Base-by-base conservation (phyloP, 176 grass and related monocot species). In the Otatea glauca region DNA sequence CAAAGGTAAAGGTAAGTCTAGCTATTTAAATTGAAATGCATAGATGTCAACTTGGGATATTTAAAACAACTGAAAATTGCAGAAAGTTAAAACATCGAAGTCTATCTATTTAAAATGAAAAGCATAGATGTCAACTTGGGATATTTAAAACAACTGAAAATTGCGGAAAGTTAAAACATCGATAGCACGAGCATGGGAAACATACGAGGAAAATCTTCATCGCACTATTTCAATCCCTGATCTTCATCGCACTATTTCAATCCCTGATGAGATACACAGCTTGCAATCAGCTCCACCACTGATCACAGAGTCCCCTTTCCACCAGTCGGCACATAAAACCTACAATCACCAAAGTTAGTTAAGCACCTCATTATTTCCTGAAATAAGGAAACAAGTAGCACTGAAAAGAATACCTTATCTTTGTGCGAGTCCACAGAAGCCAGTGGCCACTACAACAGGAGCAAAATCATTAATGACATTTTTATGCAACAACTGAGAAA, bases 281-380 rank as follows among this genome's bases (percentile, higher is more conserved):
- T 98, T 98, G 39, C 93, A 93, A 90, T 98, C 96, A 88, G 91
- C 91, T 87, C 93, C 96, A n/a, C 96, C 96, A 86, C 96, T 98
- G 65, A 92, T 86, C 27, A 98, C 64, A 23, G 80, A 90, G 77
- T 91, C 74, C 39, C 87, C 85, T 89, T 93, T 98, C 96, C 96
- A 98, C 96, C 93, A 98, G 86, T 98, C 93, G 0, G 89, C 88
- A 72, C 91, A 95, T 66, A 98, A 84, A 84, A 94, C 93, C 90
- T 95, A 56, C 38, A 90, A 58, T 35, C 72, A 70, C 38, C 27
- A 44, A 65, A 60, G 70, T 7, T 78, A 82, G 9, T 2, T 56
- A 35, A 55, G 43, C 16, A 68, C 37, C 17, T 77, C 49, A 53
- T 17, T 10, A 49, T 27, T 42, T 2, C 16, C 3, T 44, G 5